Conservation (phyloP, 179 eudicot species). For the Beta corolliflora region DNA sequence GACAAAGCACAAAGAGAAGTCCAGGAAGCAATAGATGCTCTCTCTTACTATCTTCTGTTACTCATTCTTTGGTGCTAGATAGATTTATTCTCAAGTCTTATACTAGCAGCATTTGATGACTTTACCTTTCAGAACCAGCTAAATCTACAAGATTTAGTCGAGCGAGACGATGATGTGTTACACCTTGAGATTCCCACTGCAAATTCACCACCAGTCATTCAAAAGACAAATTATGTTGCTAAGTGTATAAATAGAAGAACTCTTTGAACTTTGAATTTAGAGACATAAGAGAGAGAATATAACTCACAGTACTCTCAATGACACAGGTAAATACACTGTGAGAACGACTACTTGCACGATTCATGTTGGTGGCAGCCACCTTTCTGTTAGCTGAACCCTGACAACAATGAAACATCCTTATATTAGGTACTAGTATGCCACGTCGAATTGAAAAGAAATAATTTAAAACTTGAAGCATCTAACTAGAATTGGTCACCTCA, state of each 20-base stretch:
- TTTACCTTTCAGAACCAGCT: slow-evolving; percentile 98
- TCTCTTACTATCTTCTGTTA: not conserved
- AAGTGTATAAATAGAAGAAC: no score
- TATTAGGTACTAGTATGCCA: slow-evolving; percentile 15
- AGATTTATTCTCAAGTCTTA: not conserved
- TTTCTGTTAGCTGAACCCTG: slow-evolving; percentile 98
- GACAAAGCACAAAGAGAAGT: not conserved
- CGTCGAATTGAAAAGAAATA: slow-evolving; percentile 1
- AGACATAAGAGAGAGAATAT: not conserved
- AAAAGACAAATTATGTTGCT: not conserved
- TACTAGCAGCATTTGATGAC: not conserved
- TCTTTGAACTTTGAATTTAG: not conserved
- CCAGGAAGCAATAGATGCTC: not conserved
- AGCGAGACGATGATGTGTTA: slow-evolving; percentile 93
- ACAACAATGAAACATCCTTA: slow-evolving; percentile 14
- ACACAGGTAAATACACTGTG: slow-evolving; percentile 97
- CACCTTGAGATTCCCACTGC: slow-evolving; percentile 98
- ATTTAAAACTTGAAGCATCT: not conserved
- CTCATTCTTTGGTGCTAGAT: not conserved
- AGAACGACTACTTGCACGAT: slow-evolving; percentile 98
- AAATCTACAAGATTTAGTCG: slow-evolving; percentile 95
- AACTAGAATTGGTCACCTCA: not conserved
- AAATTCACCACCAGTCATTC: slow-evolving; percentile 27
- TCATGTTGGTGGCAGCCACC: slow-evolving; percentile 99
- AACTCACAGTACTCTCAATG: slow-evolving; percentile 84